phyloP scores from a whole-genome alignment of 257 asterid species.

The Oldenlandia corymbosa region DNA sequence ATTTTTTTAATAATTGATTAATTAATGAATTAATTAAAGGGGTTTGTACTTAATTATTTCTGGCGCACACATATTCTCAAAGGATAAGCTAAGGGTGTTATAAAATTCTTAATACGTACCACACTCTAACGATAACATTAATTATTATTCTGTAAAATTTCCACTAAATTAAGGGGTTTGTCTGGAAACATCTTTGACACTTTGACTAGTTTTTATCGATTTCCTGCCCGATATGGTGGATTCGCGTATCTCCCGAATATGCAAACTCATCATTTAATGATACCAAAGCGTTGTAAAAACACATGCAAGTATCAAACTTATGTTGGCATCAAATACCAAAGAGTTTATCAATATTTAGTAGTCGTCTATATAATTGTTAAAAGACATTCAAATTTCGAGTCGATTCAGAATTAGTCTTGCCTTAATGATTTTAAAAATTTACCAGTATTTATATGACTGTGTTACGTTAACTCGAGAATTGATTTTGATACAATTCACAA shows the following conservation, averaged over 20 bases:
- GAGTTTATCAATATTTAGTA: too few relatives aligned
- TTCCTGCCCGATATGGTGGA: neutral
- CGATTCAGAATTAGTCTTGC: too few relatives aligned
- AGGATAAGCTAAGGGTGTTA: neutral
- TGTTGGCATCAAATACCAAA: too few relatives aligned
- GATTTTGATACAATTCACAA: too few relatives aligned
- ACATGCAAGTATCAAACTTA: too few relatives aligned
- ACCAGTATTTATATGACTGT: too few relatives aligned
- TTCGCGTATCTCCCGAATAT: conserved; percentile 2
- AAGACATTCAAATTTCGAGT: too few relatives aligned
- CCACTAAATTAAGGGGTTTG: neutral
- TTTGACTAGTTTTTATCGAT: neutral
- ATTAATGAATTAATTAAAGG: neutral
- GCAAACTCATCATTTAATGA: neutral
- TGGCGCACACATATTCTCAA: neutral
- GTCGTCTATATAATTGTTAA: too few relatives aligned
- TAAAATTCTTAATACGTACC: neutral
- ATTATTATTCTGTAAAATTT: neutral
- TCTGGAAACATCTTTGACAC: neutral
- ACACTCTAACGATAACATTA: neutral
- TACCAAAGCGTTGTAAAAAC: too few relatives aligned
- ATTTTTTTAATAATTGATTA: neutral
- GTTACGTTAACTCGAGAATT: too few relatives aligned
- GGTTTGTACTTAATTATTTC: neutral
- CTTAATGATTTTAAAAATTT: too few relatives aligned